Percentiles rank a stretch among this genome's conserved stretches.
These are phyloP conservation scores for Leccinum incarnatum DNA, from an alignment of 768 basidiomycete genomes.

Conservation along the genomic window DNA sequence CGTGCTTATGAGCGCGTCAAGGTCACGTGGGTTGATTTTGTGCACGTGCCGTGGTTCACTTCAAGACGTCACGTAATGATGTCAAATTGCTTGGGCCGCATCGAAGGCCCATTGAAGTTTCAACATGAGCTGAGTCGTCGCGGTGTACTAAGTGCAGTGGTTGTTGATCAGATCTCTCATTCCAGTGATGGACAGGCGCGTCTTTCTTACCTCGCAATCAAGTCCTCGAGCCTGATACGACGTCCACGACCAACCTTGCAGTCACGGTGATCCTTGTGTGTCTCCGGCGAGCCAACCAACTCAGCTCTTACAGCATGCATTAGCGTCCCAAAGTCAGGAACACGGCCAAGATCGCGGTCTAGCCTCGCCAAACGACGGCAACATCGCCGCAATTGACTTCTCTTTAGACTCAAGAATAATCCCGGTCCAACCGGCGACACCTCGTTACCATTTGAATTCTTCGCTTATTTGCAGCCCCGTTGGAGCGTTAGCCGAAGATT, in stretches of 20 bases:
- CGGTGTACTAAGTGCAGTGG: not conserved
- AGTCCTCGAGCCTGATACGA: constrained; percentile 13
- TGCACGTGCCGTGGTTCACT: constrained; percentile 7
- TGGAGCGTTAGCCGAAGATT: constrained; percentile 36
- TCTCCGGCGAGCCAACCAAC: constrained; percentile 47
- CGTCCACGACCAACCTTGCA: constrained; percentile 22
- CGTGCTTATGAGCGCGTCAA: constrained; percentile 24
- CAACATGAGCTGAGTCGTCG: constrained; percentile 5
- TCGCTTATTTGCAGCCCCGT: constrained; percentile 7
- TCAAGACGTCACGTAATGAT: not conserved
- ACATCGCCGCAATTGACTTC: constrained; percentile 32
- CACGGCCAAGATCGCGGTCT: constrained; percentile 7
- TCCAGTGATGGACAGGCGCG: constrained; percentile 42
- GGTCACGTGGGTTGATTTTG: constrained; percentile 33
- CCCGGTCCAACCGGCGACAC: constrained; percentile 34
- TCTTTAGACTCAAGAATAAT: constrained; percentile 42
- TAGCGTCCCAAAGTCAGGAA: constrained; percentile 29
- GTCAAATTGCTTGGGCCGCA: not conserved
- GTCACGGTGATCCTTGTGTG: constrained; percentile 36
- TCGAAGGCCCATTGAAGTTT: not conserved
- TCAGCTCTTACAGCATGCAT: constrained; percentile 47
- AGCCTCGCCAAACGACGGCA: constrained; percentile 18
- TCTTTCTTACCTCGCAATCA: constrained; percentile 16
- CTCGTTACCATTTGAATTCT: constrained; percentile 49
- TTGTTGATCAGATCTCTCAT: not conserved